Base-by-base conservation (phyloP, 78 protist species). In the Dictyostelium intermedium region DNA sequence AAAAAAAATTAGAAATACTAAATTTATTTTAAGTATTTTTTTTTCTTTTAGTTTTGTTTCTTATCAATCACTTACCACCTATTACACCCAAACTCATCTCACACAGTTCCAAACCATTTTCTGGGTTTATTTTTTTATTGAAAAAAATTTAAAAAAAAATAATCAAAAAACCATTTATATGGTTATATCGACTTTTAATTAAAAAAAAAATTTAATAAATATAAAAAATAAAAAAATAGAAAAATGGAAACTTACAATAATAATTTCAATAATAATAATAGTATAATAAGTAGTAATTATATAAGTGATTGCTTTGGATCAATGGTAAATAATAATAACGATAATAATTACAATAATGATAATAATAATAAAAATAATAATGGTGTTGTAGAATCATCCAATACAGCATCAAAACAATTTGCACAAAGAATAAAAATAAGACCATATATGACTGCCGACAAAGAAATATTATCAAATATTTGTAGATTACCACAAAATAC, bases 391-490 rank as follows among this genome's bases (percentile, higher is more conserved):
- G 50, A n/a, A 77, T 39, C 27, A 18, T n/a, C n/a, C 8, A 39
- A 77, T 41, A 77, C 82, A 39, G 35, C 73, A 25, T 25, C 34
- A 7, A 34, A 35, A 77, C 82, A 35, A 77, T 41, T 77, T 35
- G 35, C 30, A 23, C 32, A 83, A 63, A 70, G 47, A 41, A 45
- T 86, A 10, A 53, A 60, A 66, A 76, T 87, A 39, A 53, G 93
- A 76, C 74, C 69, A 56, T 87, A 87, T 79, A 20, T 77, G 45
- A 87, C 86, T 2, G 82, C 82, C 34, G 93, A 87, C 50, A 87
- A 63, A 32, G 73, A 87, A 77, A 60, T 43, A 9, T 41, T 87
- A 63, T 87, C 93, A 45, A 79, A 63, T 61, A 76, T 87, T n/a
- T 78, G 93, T 63, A 76, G 93, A 87, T 32, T 87, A 41, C 93